Base-by-base conservation (phyloP, 192 early-diverging fungal species). In the Coemansia sp. region DNA sequence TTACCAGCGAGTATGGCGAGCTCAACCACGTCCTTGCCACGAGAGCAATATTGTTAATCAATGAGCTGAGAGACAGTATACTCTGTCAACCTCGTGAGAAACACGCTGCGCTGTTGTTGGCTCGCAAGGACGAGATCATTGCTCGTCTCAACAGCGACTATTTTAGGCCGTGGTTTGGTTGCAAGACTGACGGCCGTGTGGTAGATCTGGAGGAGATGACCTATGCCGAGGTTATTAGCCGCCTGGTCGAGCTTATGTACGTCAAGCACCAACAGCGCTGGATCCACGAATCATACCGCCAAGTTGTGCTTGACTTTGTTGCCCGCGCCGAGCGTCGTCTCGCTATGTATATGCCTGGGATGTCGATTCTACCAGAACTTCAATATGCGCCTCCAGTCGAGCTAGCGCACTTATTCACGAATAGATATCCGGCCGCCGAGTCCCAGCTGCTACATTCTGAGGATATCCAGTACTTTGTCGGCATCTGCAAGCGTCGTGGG, bases 131-230 rank as follows among this genome's bases (percentile, higher is more conserved):
- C 34, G 6, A 34, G 34, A 34, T 34, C 6, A 34, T 34, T 34
- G 3, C 34, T 34, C 34, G 34, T 34, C 34, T 34, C 34, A 34
- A 34, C 34, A 34, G 34, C 34, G 6, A 34, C 34, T 34, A 34
- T 34, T 7, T 34, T 3, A 5, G 3, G 34, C 34, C 34, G 6
- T 34, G 34, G 34, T 34, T 34, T 34, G 34, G 34, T 34, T 34
- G 34, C 34, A 96, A 96, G 86, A 72, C 85, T 6, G 86, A 90
- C 64, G 94, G 93, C 18, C 77, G 73, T 2, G 81, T 90, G 53
- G 91, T 87, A 31, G 94, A 95, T 69, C 81, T 98, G 64, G 88
- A 92, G 69, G 92, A 95, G 41, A 97, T 98, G 95, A 96, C 97
- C 8, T 98, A 98, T 75, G 81, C 88, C 63, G 94, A 97, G 72